Conservation (phyloP, 2,329 filamentous ascomycete species). For the Colletotrichum graminicola region DNA sequence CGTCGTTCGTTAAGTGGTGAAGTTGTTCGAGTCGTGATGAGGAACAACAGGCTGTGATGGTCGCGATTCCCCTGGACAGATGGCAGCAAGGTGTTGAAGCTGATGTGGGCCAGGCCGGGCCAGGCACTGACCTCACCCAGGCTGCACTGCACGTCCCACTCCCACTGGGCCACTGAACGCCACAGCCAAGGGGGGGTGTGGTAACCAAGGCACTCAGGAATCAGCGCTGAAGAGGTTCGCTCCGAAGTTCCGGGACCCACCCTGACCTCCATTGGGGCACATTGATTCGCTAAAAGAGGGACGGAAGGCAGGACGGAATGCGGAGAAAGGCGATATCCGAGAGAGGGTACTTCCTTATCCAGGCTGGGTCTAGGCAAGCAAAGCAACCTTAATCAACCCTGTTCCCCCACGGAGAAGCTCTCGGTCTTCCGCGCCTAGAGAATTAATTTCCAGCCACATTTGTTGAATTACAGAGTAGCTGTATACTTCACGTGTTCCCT, state of each 20-base stretch:
- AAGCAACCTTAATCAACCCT: constrained; percentile 34
- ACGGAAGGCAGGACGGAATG: constrained; percentile 9
- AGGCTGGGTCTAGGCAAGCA: constrained; percentile 4
- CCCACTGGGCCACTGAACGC: constrained; percentile 15
- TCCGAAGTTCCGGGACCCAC: not conserved
- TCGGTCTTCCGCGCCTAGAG: not conserved
- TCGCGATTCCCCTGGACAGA: constrained; percentile 39
- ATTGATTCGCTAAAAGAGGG: constrained; percentile 20
- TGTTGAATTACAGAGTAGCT: not conserved
- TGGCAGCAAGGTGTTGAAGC: constrained; percentile 35
- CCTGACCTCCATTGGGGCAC: not conserved
- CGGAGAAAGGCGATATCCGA: constrained; percentile 38
- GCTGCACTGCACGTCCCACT: constrained; percentile 32
- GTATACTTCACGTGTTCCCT: not conserved
- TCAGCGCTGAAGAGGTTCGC: constrained; percentile 36
- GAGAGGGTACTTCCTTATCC: not conserved
- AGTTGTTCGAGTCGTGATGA: constrained; percentile 18
- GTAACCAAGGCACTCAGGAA: constrained; percentile 2
- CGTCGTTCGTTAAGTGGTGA: not conserved
- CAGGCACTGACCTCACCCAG: constrained; percentile 40
- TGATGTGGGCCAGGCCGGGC: constrained; percentile 40
- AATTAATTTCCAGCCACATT: not conserved
- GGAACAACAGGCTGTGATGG: constrained; percentile 6
- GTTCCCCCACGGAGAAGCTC: not conserved
- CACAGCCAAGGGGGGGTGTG: constrained; percentile 16